A percentile compares a stretch with the other conserved stretches of the same genome.
These are phyloP conservation scores for Platanthera zijinensis DNA, from an alignment of 106 monocot genomes.

Conservation along the genomic window DNA sequence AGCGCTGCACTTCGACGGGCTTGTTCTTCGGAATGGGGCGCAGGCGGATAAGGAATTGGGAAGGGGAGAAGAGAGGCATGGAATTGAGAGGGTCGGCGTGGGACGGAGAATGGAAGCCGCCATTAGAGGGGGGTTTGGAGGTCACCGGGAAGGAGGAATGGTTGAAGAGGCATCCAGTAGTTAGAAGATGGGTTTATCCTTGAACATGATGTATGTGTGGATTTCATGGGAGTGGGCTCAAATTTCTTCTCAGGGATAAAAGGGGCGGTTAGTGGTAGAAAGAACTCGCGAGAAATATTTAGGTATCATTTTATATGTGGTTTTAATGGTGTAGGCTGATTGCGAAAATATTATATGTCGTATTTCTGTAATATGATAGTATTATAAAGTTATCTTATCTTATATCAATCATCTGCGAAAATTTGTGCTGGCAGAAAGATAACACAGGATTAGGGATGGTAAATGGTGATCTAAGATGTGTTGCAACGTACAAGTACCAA, in stretches of 20 bases:
- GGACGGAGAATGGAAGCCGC: slow-evolving; percentile 51
- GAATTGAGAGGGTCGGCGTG: slow-evolving; percentile 1
- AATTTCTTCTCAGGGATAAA: background rate
- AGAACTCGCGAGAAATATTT: slow-evolving; percentile 6
- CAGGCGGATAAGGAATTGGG: background rate
- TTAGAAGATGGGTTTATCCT: slow-evolving; percentile 14
- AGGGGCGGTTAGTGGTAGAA: too few relatives aligned
- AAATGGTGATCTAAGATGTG: too few relatives aligned
- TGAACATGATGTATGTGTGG: background rate
- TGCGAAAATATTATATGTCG: too few relatives aligned
- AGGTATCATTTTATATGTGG: too few relatives aligned
- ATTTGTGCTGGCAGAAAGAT: too few relatives aligned
- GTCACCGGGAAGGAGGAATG: background rate
- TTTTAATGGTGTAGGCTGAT: too few relatives aligned
- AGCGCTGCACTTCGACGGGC: slow-evolving; percentile 26
- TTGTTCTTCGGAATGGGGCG: background rate
- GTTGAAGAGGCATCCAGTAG: background rate
- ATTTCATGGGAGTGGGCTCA: background rate
- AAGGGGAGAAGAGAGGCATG: slow-evolving; percentile 17
- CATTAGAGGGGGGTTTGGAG: slow-evolving; percentile 18
- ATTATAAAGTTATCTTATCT: too few relatives aligned
- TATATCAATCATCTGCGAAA: too few relatives aligned
- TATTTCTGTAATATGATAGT: too few relatives aligned
- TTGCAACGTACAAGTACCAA: too few relatives aligned
- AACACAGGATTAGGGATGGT: too few relatives aligned